Conservation (phyloP, 306 rosid species). For the Glycine tomentella region DNA sequence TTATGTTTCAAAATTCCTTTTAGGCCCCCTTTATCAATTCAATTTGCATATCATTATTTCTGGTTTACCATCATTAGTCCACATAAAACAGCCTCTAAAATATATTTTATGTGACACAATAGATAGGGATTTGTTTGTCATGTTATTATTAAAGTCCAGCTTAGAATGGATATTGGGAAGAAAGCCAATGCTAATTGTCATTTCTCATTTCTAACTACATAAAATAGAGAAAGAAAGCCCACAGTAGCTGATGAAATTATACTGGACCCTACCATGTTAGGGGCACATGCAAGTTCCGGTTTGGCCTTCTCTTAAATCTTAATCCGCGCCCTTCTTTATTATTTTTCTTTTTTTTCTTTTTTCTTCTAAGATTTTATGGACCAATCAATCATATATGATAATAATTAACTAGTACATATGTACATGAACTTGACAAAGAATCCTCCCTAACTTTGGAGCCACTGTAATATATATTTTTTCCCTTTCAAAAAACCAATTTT, state of each 20-base stretch:
- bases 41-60: not conserved
- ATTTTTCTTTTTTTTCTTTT: not conserved
- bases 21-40: not conserved
- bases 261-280: slow-evolving; percentile 56
- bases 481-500: slow-evolving; percentile 39
- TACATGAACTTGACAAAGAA: slow-evolving; percentile 48
- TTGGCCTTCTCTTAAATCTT: slow-evolving; percentile 46
- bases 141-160: slow-evolving; percentile 28
- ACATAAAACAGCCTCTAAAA: slow-evolving; percentile 7
- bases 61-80: not conserved
- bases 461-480: not conserved
- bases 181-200: slow-evolving; percentile 25
- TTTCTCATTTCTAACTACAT: slow-evolving; percentile 18
- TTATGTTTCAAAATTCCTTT: not conserved
- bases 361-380: slow-evolving; percentile 26
- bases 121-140: slow-evolving; percentile 16
- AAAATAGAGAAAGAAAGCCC: slow-evolving; percentile 19
- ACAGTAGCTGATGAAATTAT: slow-evolving; percentile 39
- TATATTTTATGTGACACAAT: slow-evolving; percentile 1
- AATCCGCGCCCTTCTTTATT: slow-evolving; percentile 28
- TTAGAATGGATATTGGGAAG: slow-evolving; percentile 27
- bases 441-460: slow-evolving; percentile 19
- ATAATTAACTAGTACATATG: not conserved
- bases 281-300: slow-evolving; percentile 51
- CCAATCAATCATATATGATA: slow-evolving; percentile 37